A percentile compares a stretch with the other conserved stretches of the same genome.
These are phyloP conservation scores for Saxophila tyrrhenica DNA, from an alignment of 495 filamentous ascomycete species.

Conservation along the genomic window DNA sequence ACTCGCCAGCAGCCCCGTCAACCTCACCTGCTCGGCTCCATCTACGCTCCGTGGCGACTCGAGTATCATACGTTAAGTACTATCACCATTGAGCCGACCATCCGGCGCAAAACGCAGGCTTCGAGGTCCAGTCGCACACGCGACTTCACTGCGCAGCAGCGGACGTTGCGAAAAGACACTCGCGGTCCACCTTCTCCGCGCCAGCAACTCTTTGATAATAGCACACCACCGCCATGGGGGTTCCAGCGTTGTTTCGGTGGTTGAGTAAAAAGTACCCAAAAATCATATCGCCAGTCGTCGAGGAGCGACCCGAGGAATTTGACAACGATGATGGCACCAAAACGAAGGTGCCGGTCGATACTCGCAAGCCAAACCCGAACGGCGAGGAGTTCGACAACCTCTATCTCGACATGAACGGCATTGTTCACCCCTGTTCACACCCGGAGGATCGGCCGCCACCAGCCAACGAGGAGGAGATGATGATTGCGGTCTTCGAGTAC, in stretches of 20 bases:
- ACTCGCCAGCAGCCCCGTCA: neutral
- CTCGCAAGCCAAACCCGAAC: slow-evolving; percentile 81
- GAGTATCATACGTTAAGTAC: neutral
- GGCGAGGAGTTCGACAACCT: slow-evolving; percentile 96
- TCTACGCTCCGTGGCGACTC: neutral
- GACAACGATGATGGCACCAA: slow-evolving; percentile 46
- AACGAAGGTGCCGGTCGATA: slow-evolving; percentile 65
- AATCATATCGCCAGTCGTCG: slow-evolving; percentile 81
- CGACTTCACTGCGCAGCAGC: neutral
- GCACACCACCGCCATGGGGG: slow-evolving; percentile 58
- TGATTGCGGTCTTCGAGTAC: slow-evolving; percentile 93
- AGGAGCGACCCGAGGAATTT: slow-evolving; percentile 66
- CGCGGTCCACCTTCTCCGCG: no score
- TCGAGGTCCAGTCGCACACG: neutral
- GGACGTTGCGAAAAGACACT: no score
- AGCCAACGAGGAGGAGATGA: slow-evolving; percentile 96
- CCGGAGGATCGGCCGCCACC: slow-evolving; percentile 88
- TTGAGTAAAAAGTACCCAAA: slow-evolving; percentile 92
- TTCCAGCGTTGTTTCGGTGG: slow-evolving; percentile 88
- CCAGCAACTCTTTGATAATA: no score
- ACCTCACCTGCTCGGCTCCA: slow-evolving; percentile 1
- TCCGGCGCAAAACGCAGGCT: neutral
- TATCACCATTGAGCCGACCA: neutral
- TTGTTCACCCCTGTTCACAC: slow-evolving; percentile 97
- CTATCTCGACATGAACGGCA: slow-evolving; percentile 99